Conservation (phyloP, 148 eudicot genomes). For the Diospyros lotus region DNA sequence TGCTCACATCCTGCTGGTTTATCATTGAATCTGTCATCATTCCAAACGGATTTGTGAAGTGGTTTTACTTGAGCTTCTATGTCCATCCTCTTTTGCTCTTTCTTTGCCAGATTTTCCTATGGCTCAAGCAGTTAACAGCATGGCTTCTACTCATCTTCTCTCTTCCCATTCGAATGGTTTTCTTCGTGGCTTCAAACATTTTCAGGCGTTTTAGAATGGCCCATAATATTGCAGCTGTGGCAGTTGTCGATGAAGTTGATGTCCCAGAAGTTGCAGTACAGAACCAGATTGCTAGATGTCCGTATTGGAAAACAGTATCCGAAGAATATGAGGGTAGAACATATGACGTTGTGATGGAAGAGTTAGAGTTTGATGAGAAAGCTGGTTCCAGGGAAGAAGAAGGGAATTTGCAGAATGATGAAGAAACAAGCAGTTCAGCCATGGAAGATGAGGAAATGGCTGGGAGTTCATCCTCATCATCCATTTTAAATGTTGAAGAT, state of each 20-base stretch:
- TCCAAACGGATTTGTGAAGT: conserved; percentile 30
- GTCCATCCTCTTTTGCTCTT: conserved; percentile 25
- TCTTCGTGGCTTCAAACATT: background rate
- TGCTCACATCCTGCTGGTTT: conserved; percentile 31
- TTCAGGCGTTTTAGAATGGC: background rate
- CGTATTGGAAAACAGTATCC: background rate
- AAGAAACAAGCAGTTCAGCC: background rate
- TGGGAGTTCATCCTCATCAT: background rate
- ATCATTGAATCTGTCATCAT: conserved; percentile 23
- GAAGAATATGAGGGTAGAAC: background rate
- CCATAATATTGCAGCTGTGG: background rate
- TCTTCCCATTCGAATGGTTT: conserved; percentile 4
- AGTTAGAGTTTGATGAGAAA: background rate
- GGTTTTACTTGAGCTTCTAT: conserved; percentile 27
- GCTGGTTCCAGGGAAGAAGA: background rate
- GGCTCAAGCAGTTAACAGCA: conserved; percentile 19
- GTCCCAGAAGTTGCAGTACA: background rate
- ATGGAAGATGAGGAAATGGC: background rate
- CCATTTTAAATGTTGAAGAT: background rate
- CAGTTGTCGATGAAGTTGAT: background rate
- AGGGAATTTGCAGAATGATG: background rate
- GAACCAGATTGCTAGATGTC: background rate
- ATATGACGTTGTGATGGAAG: background rate
- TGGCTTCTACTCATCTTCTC: conserved; percentile 9
- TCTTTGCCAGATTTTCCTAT: conserved; percentile 26